Conservation (phyloP, 2,329 filamentous ascomycete species). For the Talaromyces sp. region DNA sequence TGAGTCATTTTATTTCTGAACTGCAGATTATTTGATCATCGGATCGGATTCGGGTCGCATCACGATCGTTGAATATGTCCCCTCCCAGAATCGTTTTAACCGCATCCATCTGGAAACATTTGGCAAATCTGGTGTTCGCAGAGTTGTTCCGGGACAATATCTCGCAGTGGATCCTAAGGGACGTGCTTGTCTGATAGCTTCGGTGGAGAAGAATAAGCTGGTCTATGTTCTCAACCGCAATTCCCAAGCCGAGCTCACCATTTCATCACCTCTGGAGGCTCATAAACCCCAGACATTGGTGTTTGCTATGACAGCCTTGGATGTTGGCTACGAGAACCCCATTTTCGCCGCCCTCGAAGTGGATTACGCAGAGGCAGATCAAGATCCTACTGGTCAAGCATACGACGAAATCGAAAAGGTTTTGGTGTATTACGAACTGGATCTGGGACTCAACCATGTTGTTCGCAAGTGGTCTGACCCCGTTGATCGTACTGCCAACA, state of each 20-base stretch:
- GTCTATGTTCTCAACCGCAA: constrained; percentile 98
- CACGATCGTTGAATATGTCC: constrained; percentile 88
- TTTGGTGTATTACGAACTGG: constrained; percentile 95
- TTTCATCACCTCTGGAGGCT: constrained; percentile 94
- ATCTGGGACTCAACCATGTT: constrained; percentile 94
- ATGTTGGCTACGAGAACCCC: constrained; percentile 96
- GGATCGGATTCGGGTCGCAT: constrained; percentile 95
- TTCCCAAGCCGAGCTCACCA: constrained; percentile 89
- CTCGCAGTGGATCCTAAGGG: constrained; percentile 94
- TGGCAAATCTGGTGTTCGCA: constrained; percentile 91
- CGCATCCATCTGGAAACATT: constrained; percentile 95
- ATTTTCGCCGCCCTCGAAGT: constrained; percentile 94
- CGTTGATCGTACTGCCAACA: constrained; percentile 84
- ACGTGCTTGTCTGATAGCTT: constrained; percentile 89
- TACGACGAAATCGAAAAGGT: constrained; percentile 82
- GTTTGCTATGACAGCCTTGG: constrained; percentile 81
- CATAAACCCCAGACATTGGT: constrained; percentile 92
- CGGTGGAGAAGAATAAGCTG: constrained; percentile 98
- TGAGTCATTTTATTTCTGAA: constrained; percentile 41
- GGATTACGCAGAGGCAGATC: constrained; percentile 88
- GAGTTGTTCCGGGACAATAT: constrained; percentile 94
- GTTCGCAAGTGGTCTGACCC: constrained; percentile 95
- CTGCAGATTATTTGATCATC: constrained; percentile 87
- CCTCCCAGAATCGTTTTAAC: constrained; percentile 82
- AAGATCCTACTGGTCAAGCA: constrained; percentile 84